Evolutionary conservation across 148 eudicot genomes (phyloP), one percentile per base, ranked within the genome.

Genomic region (Rhododendron vialii): DNA sequence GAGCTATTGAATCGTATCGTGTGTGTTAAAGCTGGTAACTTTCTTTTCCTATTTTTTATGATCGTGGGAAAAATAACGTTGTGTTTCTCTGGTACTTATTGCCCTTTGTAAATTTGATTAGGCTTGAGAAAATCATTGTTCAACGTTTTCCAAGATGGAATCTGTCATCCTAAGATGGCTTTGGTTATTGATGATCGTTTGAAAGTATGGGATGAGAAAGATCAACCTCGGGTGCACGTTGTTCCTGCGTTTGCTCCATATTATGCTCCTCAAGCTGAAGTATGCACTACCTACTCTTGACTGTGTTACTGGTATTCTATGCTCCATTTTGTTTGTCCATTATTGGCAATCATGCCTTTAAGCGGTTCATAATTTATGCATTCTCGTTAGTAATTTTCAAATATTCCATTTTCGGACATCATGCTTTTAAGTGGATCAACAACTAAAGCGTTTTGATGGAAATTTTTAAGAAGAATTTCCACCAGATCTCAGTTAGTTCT

Each of bases 161-260:
- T 85, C 74, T 98, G 99, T 88, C 98, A 98, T 90, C 99, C 99
- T 82, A 98, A 94, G 89, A 93, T 98, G 99, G 90, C 98, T 82
- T 92, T 98, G 95, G 98, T 95, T 75, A 98, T 98, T 92, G 99
- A 98, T 91, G 99, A 98, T 90, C 98, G 98, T 71, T 86, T 95
- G 76, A 95, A 91, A 89, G 99, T 98, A 82, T 98, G 99, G 99
- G 98, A 95, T 89, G 99, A 95, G 86, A 92, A 91, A 90, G 99
- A 98, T 91, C 99, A 98, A 87, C 94, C 97, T 81, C 94, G 98
- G 55, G 99, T 98, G 83, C 99, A 98, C 78, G 98, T 98, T 90
- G 99, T 98, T 80, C 99, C 99, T 81, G 96, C 98, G 88, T 98
- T 98, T 93, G 98, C 98, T 89, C 99, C 98, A n/a, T 98, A 98